Base-by-base conservation (phyloP, 805 yeast genomes). In the Metschnikowia henanensis region DNA sequence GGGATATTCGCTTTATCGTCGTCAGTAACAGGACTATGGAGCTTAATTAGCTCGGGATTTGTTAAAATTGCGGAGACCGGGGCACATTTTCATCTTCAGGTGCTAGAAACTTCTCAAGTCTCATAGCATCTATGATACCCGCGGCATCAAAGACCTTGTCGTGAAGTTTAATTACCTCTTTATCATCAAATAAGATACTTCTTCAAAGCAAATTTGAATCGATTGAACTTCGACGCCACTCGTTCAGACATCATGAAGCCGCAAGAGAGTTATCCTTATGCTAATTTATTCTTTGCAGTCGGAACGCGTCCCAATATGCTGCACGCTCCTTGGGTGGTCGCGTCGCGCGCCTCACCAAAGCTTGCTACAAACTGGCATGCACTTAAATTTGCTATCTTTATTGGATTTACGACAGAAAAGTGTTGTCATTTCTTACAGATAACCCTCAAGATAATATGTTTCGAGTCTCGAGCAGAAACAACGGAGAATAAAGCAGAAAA, bases 1-100 rank as follows among this genome's bases (percentile, higher is more conserved):
- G 57, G 62, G 59, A 26, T 68, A 17, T 73, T 65, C 7, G n/a
- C 30, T n/a, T 28, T 15, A 6, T 28, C 30, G 9, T 28, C 30
- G 9, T 23, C 22, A 20, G 31, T 5, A 6, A 36, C 32, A 2
- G 32, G 25, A 17, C 15, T 5, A 13, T 36, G 17, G 17, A 12
- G 6, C 16, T 17, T 15, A 5, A 28, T 13, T 13, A 36, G 8
- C 25, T 36, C 32, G 5, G 13, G 9, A 16, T 26, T 28, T 5
- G 39, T 26, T 10, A 32, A 32, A 12, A 13, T 13, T 12, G n/a
- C 23, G 6, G 31, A 26, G 9, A 36, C 5, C 3, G 39, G 39
- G 18, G 25, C 8, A 15, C 32, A 20, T 36, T 17, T 28, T 36
- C 32, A 7, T 18, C 31, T 15, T 17, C 21, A 6, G 39, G 39